These are phyloP conservation scores for Globisporangium paroecandrum DNA, from an alignment of 352 stramenopile genomes.

Conservation along the genomic window DNA sequence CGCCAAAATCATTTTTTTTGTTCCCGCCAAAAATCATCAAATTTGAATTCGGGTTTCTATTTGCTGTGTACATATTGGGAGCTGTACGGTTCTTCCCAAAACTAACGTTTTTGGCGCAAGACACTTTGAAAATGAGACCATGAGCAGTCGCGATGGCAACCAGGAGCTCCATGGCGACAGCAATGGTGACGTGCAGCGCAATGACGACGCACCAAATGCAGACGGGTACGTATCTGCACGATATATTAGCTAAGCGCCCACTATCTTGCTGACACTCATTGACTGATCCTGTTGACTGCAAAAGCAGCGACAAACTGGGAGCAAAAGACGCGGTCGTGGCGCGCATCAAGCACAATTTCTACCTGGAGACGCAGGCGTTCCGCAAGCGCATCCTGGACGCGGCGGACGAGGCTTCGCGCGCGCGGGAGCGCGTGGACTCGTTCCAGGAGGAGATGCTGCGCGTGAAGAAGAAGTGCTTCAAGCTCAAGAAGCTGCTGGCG, in stretches of 20 bases:
- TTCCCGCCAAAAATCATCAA: background rate
- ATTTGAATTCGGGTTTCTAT: background rate
- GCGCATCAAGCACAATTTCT: conserved; percentile 60
- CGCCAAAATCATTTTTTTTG: background rate
- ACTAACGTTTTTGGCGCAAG: background rate
- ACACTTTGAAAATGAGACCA: conserved; percentile 7
- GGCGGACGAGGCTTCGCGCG: conserved; percentile 23
- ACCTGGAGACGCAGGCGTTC: conserved; percentile 51
- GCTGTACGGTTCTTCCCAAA: background rate
- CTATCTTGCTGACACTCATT: background rate
- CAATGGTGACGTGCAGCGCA: background rate
- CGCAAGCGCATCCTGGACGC: conserved; percentile 33
- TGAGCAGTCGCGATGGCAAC: conserved; percentile 17
- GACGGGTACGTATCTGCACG: background rate
- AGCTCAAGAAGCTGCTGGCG: conserved; percentile 53
- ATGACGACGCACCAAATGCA: background rate
- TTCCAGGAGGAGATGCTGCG: conserved; percentile 43
- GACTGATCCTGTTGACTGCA: too few relatives aligned
- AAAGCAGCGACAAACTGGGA: background rate
- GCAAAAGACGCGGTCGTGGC: conserved; percentile 24
- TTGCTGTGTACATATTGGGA: background rate
- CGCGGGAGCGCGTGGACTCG: conserved; percentile 27
- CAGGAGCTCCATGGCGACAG: conserved; percentile 1
- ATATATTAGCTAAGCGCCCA: background rate
- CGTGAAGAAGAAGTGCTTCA: conserved; percentile 51